A percentile compares a stretch with the other conserved stretches of the same genome.
Evolutionary conservation across 2,329 filamentous ascomycete genomes (phyloP).

Genomic region (Ascochyta lentis): DNA sequence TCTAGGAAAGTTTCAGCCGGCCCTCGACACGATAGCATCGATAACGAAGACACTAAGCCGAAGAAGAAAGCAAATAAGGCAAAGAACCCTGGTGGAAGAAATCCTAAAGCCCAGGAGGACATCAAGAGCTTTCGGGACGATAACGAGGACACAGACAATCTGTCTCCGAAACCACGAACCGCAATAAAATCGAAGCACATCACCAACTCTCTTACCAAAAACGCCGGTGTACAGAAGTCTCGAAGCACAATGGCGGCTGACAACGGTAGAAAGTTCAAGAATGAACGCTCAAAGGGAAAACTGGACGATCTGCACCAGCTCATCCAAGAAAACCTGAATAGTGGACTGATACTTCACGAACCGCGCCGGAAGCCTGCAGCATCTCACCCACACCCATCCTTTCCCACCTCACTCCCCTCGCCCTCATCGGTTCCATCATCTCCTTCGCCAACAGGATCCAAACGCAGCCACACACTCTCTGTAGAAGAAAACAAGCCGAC

Average conservation of each 20-base stretch:
- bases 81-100: background rate
- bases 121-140: background rate
- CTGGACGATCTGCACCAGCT: background rate
- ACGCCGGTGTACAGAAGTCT: background rate
- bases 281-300: background rate
- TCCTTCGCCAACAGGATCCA: background rate
- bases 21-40: background rate
- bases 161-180: background rate
- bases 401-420: background rate
- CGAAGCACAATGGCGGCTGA: background rate
- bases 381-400: background rate
- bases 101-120: background rate
- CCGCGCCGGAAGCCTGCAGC: background rate
- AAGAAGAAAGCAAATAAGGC: background rate
- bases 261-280: background rate
- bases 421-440: too few species aligned
- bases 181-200: too few species aligned
- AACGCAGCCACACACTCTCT: background rate
- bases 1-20: background rate
- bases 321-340: background rate
- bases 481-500: background rate
- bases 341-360: background rate
- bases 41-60: background rate
- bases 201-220: background rate
- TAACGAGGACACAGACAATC: background rate